A percentile compares a stretch with the other conserved stretches of the same genome.
phyloP scores from a whole-genome alignment of 495 filamentous ascomycete genomes.

The Aspergillus ostianus region DNA sequence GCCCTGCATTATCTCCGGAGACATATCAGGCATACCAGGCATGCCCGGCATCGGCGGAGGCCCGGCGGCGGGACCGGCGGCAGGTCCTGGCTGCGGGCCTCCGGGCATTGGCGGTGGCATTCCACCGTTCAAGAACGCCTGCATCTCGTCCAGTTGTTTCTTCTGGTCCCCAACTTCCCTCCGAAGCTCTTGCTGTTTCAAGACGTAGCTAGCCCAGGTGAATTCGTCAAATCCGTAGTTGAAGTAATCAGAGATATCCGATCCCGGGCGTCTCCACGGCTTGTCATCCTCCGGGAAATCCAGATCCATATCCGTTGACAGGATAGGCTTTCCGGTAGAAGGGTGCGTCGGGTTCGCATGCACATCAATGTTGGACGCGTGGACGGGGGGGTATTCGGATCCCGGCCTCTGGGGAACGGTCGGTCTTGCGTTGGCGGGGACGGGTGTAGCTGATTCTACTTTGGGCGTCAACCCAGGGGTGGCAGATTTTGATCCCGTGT shows the following conservation, averaged over 20 bases:
- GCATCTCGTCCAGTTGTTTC: slow-evolving; percentile 85
- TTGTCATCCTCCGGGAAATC: slow-evolving; percentile 80
- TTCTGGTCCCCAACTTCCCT: slow-evolving; percentile 73
- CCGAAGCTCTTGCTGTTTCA: slow-evolving; percentile 78
- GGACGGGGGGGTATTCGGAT: slow-evolving; percentile 60
- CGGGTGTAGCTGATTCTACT: slow-evolving; percentile 44
- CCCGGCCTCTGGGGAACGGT: slow-evolving; percentile 49
- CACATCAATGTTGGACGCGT: slow-evolving; percentile 79
- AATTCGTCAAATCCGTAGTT: slow-evolving; percentile 99
- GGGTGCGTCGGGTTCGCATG: slow-evolving; percentile 79
- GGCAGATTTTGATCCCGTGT: slow-evolving; percentile 28
- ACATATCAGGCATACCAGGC: slow-evolving; percentile 69
- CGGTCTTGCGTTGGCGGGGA: slow-evolving; percentile 38
- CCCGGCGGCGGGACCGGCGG: slow-evolving; percentile 32
- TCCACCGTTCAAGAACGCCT: slow-evolving; percentile 61
- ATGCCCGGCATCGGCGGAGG: slow-evolving; percentile 60
- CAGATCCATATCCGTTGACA: slow-evolving; percentile 70
- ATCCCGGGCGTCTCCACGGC: slow-evolving; percentile 94
- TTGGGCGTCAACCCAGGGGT: slow-evolving; percentile 40
- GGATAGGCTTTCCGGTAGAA: slow-evolving; percentile 68
- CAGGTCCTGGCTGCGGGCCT: slow-evolving; percentile 47
- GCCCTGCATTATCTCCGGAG: slow-evolving; percentile 71
- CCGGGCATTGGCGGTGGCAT: slow-evolving; percentile 74
- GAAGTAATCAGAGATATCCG: slow-evolving; percentile 95
- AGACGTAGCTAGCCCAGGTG: slow-evolving; percentile 92